Evolutionary conservation across 1,284 basidiomycete species (phyloP), one percentile per base, ranked within the genome.

Genomic region (Tilletia setariae): DNA sequence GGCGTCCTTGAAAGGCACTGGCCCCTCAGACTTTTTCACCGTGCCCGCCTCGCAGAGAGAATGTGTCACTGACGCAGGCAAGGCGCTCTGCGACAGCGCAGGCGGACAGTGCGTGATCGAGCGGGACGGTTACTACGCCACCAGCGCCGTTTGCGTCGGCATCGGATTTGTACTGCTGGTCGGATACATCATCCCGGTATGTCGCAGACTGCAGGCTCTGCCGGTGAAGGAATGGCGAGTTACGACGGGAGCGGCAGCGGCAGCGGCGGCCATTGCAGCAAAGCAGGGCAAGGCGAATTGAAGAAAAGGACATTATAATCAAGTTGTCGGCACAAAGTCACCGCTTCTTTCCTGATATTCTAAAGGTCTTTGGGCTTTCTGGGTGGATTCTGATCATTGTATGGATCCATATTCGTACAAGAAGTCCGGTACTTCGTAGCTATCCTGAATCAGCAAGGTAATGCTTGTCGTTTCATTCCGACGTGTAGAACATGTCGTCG

Each of bases 61-160:
- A 28, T 64, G 62, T 42, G 56, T 62, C 43, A 51, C 49, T 4
- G 80, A 82, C 62, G 67, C 71, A 64, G 96, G 94, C 28, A 95
- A 93, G 80, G 85, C 87, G 1, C 84, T 86, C 1, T 98, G 96
- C 83, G 85, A 86, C 9, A 87, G 89, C 1, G 85, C 91, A 32
- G 89, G 88, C 13, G 95, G 96, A 0, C 83, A 86, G 61, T 99
- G 96, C 83, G 84, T 90, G 63, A 91, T 90, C 0, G 88, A 91
- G 79, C 87, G 88, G 35, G 96, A 99, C 82, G 95, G 96, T 1
- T 98, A 96, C 84, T 98, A 94, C 83, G 88, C 89, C 73, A 89
- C 95, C 67, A 91, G 90, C 25, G 88, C 84, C 7, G 81, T 93
- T 23, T 98, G 94, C 84, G 86, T 98, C 70, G 81, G 84, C 4